These are phyloP conservation scores for Yarrowia hollandica DNA, from an alignment of 805 yeast species.

Conservation along the genomic window DNA sequence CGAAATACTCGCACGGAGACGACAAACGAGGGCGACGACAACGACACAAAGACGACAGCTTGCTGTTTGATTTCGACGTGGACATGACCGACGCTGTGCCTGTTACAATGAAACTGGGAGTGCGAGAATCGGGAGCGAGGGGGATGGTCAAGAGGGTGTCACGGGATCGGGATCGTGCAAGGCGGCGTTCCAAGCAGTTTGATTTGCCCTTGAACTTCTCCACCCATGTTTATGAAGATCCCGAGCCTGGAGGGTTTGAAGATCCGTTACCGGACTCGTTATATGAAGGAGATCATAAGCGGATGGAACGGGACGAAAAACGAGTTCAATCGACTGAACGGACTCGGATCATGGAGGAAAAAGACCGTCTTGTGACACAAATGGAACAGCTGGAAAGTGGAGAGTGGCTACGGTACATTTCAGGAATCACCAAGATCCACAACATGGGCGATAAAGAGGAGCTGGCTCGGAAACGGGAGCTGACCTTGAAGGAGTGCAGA, in stretches of 20 bases:
- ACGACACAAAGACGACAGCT: slow-evolving; percentile 4
- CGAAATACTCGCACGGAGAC: background rate
- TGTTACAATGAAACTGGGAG: background rate
- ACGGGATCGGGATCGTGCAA: background rate
- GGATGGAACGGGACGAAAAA: slow-evolving; percentile 65
- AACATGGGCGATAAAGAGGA: slow-evolving; percentile 53
- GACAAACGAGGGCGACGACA: slow-evolving; percentile 7
- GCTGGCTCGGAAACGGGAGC: slow-evolving; percentile 50
- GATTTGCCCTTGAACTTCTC: background rate
- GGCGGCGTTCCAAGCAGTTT: background rate
- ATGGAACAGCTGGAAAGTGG: slow-evolving; percentile 48
- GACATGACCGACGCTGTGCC: slow-evolving; percentile 10
- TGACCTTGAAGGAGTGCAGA: slow-evolving; percentile 50
- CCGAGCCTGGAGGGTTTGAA: slow-evolving; percentile 1
- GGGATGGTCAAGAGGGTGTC: slow-evolving; percentile 2
- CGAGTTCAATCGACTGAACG: slow-evolving; percentile 58
- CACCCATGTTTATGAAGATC: background rate
- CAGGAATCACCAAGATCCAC: slow-evolving; percentile 52
- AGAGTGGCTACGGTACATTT: slow-evolving; percentile 52
- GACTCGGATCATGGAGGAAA: slow-evolving; percentile 54
- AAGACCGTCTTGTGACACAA: slow-evolving; percentile 49
- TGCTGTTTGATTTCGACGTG: slow-evolving; percentile 12
- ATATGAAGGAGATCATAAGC: slow-evolving; percentile 54
- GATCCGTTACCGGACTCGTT: slow-evolving; percentile 53
- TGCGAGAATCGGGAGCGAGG: background rate